Base-by-base conservation (phyloP, 1,139 yeast species). In the Meyerozyma guilliermondii region DNA sequence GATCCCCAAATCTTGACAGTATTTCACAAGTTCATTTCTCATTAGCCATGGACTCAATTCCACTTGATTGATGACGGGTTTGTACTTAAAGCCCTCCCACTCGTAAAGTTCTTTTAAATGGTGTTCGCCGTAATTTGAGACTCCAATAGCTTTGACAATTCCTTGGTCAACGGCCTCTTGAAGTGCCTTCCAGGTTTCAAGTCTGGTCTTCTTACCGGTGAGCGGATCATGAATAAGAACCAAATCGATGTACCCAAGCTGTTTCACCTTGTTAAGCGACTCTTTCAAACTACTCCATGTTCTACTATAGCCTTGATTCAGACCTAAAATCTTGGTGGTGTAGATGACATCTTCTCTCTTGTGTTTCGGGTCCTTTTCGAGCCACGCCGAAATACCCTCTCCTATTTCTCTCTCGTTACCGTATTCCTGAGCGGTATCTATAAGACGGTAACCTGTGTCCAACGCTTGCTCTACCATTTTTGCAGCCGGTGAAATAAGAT, bases 41-140 rank as follows among this genome's bases (percentile, higher is more conserved):
- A 81, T 82, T 44, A 82, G 68, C 88, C 89, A 84, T 1, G 91
- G 92, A 48, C 86, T 80, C 14, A 84, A 75, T 59, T 84, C 91
- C 47, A 84, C 75, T 57, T 81, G 85, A 53, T 83, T 78, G 9
- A 80, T 76, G 9, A 56, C 82, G 0, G 91, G 92, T 45, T 66
- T 68, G 45, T 72, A 56, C 49, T 65, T 74, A 44, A 81, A 62
- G 1, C 68, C 75, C 0, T 69, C 62, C 81, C 84, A 81, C 9
- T 55, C 50, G 24, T 80, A 57, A 28, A 83, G 64, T 59, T 83
- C 85, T 47, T 78, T 65, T 13, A 84, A 54, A 54, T 83, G 89
- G 26, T 70, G 68, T n/a, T 58, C 58, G 20, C 88, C 88, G 55
- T 76, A 83, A 55, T 82, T 83, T 1, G 87, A 81, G 14, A 84